phyloP scores from a whole-genome alignment of 768 basidiomycete genomes.

The Cubamyces sp. region DNA sequence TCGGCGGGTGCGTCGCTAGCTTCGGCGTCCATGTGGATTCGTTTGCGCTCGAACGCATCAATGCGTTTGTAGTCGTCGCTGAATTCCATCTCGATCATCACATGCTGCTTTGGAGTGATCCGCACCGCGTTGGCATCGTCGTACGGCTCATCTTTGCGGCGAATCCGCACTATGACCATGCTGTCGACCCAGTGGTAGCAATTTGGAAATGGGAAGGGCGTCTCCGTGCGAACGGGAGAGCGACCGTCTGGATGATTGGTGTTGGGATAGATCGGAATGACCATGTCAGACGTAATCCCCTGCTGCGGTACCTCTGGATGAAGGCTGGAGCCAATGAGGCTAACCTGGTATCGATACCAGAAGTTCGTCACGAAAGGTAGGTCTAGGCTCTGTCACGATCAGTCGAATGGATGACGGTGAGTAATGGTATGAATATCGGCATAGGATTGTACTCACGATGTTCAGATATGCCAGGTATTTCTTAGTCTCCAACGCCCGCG shows the following conservation, averaged over 20 bases:
- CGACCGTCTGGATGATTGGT: neutral
- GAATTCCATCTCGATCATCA: neutral
- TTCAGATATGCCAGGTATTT: conserved; percentile 5
- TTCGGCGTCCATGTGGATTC: neutral
- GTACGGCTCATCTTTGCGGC: neutral
- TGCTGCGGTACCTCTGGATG: neutral
- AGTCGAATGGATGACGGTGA: no score
- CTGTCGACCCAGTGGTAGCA: conserved; percentile 13
- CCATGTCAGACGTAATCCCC: conserved; percentile 17
- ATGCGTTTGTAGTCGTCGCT: neutral
- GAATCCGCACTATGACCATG: neutral
- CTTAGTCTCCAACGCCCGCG: neutral
- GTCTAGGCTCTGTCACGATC: neutral
- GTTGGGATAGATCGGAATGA: conserved; percentile 13
- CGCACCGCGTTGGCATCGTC: neutral
- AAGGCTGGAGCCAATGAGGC: neutral
- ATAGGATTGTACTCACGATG: neutral
- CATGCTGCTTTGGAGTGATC: neutral
- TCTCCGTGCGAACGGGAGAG: neutral
- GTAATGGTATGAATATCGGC: no score
- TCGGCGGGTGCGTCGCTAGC: no score
- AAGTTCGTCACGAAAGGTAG: neutral
- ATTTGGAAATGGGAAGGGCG: conserved; percentile 7
- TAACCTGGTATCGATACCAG: conserved; percentile 9
- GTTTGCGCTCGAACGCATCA: neutral